Percentiles rank a stretch among this genome's conserved stretches.
These are phyloP conservation scores for Colletotrichum gloeosporioides DNA, from an alignment of 2,329 filamentous ascomycete genomes.

Conservation along the genomic window DNA sequence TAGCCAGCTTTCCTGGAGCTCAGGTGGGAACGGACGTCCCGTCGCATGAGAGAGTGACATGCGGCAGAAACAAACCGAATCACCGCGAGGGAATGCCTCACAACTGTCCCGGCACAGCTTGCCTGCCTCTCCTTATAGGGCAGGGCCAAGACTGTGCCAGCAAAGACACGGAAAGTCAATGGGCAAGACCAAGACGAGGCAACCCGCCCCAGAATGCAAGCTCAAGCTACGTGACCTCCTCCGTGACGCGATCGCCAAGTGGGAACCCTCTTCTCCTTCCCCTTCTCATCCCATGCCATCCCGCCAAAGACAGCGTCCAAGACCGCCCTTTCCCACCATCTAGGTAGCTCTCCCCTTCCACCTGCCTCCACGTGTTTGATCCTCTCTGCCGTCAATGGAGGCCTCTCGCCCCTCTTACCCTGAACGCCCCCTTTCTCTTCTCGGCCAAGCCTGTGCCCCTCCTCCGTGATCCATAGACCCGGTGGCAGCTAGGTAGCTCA, in stretches of 20 bases:
- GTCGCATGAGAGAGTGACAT: not conserved
- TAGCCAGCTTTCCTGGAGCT: not conserved
- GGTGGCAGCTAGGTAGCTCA: not conserved
- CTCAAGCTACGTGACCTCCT: not conserved
- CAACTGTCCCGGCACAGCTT: not conserved
- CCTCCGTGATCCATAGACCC: not conserved
- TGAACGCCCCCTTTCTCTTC: not conserved
- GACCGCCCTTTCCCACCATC: conserved; percentile 3
- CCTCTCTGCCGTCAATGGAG: conserved; percentile 9
- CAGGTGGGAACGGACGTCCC: not conserved
- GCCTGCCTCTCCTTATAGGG: not conserved
- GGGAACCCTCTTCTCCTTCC: not conserved
- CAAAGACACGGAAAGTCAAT: not conserved
- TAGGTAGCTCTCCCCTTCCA: not conserved
- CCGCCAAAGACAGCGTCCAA: not conserved
- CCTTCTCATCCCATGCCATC: not conserved
- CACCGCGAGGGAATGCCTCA: not conserved
- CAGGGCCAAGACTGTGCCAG: not conserved
- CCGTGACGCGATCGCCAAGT: conserved; percentile 15
- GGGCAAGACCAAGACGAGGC: not conserved
- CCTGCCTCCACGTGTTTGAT: conserved; percentile 16
- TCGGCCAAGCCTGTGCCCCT: not conserved
- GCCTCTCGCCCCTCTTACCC: conserved; percentile 10
- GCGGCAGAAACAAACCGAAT: conserved; percentile 12
- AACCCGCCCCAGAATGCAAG: not conserved